Base-by-base conservation (phyloP, 164 flowering plant species). In the Euptelea pleiosperma region DNA sequence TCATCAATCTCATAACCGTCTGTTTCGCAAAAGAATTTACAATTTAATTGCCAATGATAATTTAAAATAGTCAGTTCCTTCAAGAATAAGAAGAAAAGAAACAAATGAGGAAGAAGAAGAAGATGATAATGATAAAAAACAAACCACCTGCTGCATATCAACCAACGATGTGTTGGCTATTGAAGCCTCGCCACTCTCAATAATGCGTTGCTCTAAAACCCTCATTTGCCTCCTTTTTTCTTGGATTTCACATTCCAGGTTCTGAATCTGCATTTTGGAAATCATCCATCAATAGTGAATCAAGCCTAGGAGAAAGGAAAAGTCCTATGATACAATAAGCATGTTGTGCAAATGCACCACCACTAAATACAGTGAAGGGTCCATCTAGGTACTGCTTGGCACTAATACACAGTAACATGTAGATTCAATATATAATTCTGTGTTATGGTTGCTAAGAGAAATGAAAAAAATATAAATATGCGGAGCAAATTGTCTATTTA, bases 141-240 rank as follows among this genome's bases (percentile, higher is more conserved):
- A 54, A 58, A 63, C 29, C 64, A 94, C 99, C 99, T 91, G 96
- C 72, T 89, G 98, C 99, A 91, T 87, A 56, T 94, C 96, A 67
- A 81, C 82, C 33, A 80, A 26, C 25, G 99, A 87, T 53, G 98
- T 82, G 75, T 78, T 89, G 33, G 91, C 78, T 56, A 83, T 65
- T 37, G 98, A 91, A 59, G 89, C 91, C 63, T 89, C 96, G 24
- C 96, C 85, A 66, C 77, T 78, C 65, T 89, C 94, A 64, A 35
- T 67, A 18, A 91, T 91, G 28, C 82, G 85, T 63, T 84, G 85
- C 68, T 94, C 99, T 61, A 94, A 75, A 52, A 63, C 71, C 64
- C 83, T 73, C 96, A 91, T 82, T 63, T 91, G 96, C 72, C 71
- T 77, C 65, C 63, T 79, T 60, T 91, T 94, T 53, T 87, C 98